These are phyloP conservation scores for Pyrenochaeta sp. DNA, from an alignment of 2,329 filamentous ascomycete species.

Conservation along the genomic window DNA sequence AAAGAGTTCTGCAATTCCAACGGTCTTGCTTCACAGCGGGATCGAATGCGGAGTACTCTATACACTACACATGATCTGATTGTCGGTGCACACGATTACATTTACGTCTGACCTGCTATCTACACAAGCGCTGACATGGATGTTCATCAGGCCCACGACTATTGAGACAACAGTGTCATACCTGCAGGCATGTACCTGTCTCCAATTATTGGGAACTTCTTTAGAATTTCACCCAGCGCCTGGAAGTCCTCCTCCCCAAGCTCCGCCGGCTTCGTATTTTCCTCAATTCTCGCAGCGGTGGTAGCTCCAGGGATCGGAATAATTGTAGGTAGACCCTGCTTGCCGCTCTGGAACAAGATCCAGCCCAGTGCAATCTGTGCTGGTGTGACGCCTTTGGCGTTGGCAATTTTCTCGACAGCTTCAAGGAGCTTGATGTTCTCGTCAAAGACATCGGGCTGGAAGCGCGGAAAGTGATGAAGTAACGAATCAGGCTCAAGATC, in stretches of 20 bases:
- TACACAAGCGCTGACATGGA: conserved; percentile 20
- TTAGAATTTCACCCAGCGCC: conserved; percentile 61
- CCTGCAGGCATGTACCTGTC: conserved; percentile 46
- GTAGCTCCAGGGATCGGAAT: conserved; percentile 74
- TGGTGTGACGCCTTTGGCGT: conserved; percentile 65
- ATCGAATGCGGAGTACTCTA: conserved; percentile 55
- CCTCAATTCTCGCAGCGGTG: conserved; percentile 63
- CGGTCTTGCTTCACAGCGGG: conserved; percentile 43
- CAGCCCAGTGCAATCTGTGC: conserved; percentile 74
- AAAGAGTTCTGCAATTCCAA: conserved; percentile 63
- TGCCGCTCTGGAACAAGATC: conserved; percentile 61
- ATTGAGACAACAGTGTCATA: conserved; percentile 17
- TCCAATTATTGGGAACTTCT: conserved; percentile 55
- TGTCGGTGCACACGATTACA: background rate
- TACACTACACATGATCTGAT: conserved; percentile 61
- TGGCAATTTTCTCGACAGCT: conserved; percentile 67
- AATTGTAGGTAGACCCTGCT: conserved; percentile 64
- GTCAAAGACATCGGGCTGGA: conserved; percentile 69
- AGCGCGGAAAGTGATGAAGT: conserved; percentile 63
- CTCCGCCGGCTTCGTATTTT: conserved; percentile 68
- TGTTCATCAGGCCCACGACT: conserved; percentile 3
- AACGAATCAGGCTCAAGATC: conserved; percentile 69
- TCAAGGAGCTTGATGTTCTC: conserved; percentile 71
- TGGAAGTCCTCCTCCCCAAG: conserved; percentile 59
- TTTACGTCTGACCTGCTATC: background rate